A percentile compares a stretch with the other conserved stretches of the same genome.
Evolutionary conservation across 192 early-diverging fungal genomes (phyloP).

Genomic region (Podila clonocystis): DNA sequence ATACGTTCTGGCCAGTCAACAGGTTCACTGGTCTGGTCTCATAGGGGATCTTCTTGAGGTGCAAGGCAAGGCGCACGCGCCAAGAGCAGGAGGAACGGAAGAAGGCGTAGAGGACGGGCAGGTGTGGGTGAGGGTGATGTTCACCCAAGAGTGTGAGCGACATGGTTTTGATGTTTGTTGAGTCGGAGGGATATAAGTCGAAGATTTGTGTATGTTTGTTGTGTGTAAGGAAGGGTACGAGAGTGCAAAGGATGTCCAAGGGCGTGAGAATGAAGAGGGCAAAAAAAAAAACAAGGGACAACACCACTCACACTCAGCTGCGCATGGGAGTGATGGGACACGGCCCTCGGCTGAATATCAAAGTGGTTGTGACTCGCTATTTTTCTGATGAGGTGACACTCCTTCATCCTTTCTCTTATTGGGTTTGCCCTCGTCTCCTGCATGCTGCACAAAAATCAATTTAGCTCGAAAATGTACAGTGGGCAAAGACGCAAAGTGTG

Average conservation of each 20-base stretch:
- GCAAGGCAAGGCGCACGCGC: conserved; percentile 78
- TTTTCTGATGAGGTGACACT: too few relatives aligned
- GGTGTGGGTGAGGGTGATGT: not conserved
- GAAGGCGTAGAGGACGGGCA: conserved; percentile 78
- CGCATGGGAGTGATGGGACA: too few relatives aligned
- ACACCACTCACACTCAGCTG: not conserved
- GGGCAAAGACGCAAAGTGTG: too few relatives aligned
- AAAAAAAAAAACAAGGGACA: not conserved
- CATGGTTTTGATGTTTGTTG: not conserved
- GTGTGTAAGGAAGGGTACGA: not conserved
- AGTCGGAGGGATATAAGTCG: not conserved
- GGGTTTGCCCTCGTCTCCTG: too few relatives aligned
- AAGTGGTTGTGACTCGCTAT: too few relatives aligned
- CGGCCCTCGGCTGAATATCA: too few relatives aligned
- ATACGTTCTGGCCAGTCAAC: conserved; percentile 76
- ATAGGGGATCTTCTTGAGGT: conserved; percentile 77
- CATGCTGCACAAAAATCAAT: too few relatives aligned
- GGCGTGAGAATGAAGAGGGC: not conserved
- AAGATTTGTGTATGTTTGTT: not conserved
- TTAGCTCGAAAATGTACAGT: too few relatives aligned
- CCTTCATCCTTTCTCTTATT: too few relatives aligned
- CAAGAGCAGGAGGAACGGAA: conserved; percentile 78
- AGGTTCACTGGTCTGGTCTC: conserved; percentile 73
- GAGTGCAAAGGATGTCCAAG: not conserved
- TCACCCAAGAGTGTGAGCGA: not conserved